phyloP scores from a whole-genome alignment of 2,329 filamentous ascomycete species.

The Arthrobotrys sinensis region DNA sequence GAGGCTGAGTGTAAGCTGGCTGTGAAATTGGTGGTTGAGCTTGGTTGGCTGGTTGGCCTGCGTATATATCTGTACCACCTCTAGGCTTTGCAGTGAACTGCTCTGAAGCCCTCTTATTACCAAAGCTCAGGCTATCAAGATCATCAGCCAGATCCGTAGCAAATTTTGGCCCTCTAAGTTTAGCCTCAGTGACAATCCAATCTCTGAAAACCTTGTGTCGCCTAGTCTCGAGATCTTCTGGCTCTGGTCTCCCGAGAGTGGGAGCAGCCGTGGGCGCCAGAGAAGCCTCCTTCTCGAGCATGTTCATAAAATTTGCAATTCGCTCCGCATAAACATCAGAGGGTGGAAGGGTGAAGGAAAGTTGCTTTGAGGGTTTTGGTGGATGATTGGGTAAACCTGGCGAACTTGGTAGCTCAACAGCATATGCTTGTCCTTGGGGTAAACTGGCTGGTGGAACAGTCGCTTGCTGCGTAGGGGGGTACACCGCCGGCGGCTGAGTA shows the following conservation, averaged over 20 bases:
- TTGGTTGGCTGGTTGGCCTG: background rate
- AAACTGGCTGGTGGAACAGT: constrained; percentile 3
- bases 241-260: constrained; percentile 42
- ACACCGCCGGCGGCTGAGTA: constrained; percentile 25
- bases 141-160: constrained; percentile 56
- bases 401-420: constrained; percentile 55
- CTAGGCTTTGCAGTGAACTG: constrained; percentile 51
- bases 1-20: constrained; percentile 27
- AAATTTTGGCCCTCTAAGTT: constrained; percentile 55
- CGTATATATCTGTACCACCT: constrained; percentile 41
- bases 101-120: constrained; percentile 52
- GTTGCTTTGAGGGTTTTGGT: constrained; percentile 55
- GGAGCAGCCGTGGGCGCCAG: constrained; percentile 43
- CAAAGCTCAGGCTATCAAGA: constrained; percentile 52
- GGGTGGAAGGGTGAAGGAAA: constrained; percentile 55
- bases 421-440: constrained; percentile 46
- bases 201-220: constrained; percentile 55
- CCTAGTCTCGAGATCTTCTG: constrained; percentile 55
- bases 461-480: constrained; percentile 34
- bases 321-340: constrained; percentile 58
- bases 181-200: constrained; percentile 54
- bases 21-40: constrained; percentile 11
- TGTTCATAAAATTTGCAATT: constrained; percentile 59
- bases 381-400: constrained; percentile 47
- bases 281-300: constrained; percentile 57